Evolutionary conservation across 345 rosid genomes (phyloP).

Genomic region (Brassica juncea): DNA sequence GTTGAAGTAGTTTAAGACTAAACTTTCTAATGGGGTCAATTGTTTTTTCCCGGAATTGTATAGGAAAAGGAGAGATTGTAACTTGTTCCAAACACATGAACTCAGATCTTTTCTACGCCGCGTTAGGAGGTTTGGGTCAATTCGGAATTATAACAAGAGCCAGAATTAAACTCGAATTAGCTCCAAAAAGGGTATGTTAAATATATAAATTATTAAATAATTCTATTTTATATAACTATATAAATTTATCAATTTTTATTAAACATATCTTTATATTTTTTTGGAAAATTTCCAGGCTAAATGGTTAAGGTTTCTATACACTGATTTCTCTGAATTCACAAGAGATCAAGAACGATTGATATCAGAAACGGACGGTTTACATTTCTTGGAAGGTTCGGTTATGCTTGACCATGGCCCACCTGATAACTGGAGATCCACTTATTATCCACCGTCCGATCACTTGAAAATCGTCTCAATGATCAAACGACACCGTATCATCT

Average conservation of each 20-base stretch:
- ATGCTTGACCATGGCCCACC: conserved; percentile 54
- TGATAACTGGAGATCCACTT: conserved; percentile 59
- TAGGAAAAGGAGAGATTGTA: conserved; percentile 68
- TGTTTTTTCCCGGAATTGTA: neutral
- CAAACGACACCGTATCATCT: conserved; percentile 51
- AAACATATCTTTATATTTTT: neutral
- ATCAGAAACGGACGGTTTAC: conserved; percentile 49
- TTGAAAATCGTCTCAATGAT: conserved; percentile 55
- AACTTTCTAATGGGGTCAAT: conserved; percentile 12
- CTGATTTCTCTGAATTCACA: conserved; percentile 58
- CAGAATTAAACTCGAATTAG: conserved; percentile 54
- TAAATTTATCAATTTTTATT: neutral
- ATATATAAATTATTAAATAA: neutral
- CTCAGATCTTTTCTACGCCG: conserved; percentile 65
- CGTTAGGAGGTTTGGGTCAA: conserved; percentile 84
- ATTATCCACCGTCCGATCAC: conserved; percentile 56
- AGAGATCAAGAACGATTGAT: conserved; percentile 70
- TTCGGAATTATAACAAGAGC: conserved; percentile 82
- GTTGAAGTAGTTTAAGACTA: neutral
- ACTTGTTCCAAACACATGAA: conserved; percentile 62
- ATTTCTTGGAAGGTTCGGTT: conserved; percentile 75
- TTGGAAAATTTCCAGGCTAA: conserved; percentile 46
- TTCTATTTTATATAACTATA: neutral
- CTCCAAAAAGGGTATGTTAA: conserved; percentile 58
- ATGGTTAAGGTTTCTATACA: conserved; percentile 76